Conservation (phyloP, 139 green algal species). For the Coelastrella sp. region DNA sequence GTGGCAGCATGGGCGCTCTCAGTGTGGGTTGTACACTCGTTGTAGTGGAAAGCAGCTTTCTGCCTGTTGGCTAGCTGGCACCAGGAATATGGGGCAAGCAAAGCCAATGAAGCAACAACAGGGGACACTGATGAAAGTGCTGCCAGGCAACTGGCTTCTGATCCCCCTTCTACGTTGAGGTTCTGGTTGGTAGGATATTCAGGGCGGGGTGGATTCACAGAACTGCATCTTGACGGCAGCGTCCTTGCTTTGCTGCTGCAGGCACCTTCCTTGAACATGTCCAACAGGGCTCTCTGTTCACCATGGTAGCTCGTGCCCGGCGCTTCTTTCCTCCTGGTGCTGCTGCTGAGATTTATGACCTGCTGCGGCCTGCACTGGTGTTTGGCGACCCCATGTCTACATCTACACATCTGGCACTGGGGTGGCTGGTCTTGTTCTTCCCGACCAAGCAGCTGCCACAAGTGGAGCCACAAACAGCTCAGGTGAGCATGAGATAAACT, state of each 20-base stretch:
- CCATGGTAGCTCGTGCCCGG: conserved; percentile 51
- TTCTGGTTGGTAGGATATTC: too few relatives aligned
- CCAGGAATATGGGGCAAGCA: too few relatives aligned
- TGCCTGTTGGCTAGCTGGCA: not conserved
- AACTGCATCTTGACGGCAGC: too few relatives aligned
- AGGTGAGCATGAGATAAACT: conserved; percentile 50
- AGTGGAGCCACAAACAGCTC: conserved; percentile 10
- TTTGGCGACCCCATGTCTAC: conserved; percentile 17
- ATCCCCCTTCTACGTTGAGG: too few relatives aligned
- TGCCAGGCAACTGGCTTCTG: too few relatives aligned
- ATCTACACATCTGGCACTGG: conserved; percentile 58
- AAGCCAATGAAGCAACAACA: too few relatives aligned
- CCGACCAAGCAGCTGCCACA: conserved; percentile 65
- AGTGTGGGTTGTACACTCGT: too few relatives aligned
- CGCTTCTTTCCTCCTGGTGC: conserved; percentile 61
- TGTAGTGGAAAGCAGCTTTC: too few relatives aligned
- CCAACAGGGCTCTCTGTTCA: conserved; percentile 53
- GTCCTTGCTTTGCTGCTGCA: not conserved
- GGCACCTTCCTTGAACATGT: conserved; percentile 57
- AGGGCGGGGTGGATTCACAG: too few relatives aligned
- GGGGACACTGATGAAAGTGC: too few relatives aligned
- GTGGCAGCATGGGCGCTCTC: too few relatives aligned
- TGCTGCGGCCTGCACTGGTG: conserved; percentile 48
- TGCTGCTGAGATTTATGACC: conserved; percentile 61
- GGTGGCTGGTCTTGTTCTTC: conserved; percentile 76